Conservation (phyloP, 164 flowering plant genomes). For the Chimonanthus salicifolius region DNA sequence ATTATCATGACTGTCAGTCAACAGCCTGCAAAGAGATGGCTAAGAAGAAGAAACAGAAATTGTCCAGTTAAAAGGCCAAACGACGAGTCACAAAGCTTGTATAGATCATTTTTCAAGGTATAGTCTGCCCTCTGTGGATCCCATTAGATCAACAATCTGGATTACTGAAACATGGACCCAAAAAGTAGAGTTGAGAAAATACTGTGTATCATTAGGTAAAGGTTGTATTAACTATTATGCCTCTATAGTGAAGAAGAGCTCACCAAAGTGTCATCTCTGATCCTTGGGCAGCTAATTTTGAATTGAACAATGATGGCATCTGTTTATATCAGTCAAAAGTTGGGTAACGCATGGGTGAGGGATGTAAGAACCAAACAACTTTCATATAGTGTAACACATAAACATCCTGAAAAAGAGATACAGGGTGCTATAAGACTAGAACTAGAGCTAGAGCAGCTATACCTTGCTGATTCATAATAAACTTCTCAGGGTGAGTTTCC, state of each 20-base stretch:
- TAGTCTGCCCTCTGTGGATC: background rate
- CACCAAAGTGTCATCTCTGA: constrained; percentile 63
- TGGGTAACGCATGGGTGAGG: background rate
- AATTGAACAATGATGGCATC: constrained; percentile 70
- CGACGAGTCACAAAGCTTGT: background rate
- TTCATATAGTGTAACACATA: background rate
- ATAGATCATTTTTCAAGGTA: background rate
- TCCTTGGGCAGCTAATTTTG: constrained; percentile 75
- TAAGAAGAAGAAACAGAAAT: background rate
- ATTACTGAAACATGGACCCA: background rate
- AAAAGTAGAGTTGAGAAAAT: too few relatives aligned
- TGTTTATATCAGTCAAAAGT: constrained; percentile 23
- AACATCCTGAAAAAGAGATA: background rate
- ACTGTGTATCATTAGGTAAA: too few relatives aligned
- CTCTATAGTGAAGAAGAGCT: constrained; percentile 12
- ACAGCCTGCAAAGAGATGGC: background rate
- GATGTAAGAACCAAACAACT: background rate
- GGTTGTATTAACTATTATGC: background rate
- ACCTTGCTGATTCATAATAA: constrained; percentile 47
- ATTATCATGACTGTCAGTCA: background rate
- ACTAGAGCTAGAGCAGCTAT: constrained; percentile 8
- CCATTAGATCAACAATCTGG: background rate
- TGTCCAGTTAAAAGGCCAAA: background rate
- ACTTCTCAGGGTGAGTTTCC: constrained; percentile 34
- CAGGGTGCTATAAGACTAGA: background rate